phyloP scores from a whole-genome alignment of 306 rosid genomes.

The Dalbergia oliveri region DNA sequence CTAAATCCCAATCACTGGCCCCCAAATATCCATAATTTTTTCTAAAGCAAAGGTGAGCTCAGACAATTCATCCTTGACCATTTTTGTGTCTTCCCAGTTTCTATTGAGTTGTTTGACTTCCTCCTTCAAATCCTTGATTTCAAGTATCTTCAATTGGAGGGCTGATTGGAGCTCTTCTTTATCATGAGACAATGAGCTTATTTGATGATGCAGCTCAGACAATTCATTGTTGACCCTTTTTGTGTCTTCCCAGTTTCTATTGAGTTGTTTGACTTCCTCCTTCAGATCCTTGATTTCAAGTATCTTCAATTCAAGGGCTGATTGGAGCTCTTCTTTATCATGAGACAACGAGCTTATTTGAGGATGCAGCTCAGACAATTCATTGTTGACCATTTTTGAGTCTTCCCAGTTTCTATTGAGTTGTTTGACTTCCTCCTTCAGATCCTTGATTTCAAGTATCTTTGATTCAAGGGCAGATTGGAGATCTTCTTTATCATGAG shows the following conservation, averaged over 20 bases:
- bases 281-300: slow-evolving; percentile 70
- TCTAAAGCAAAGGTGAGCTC: slow-evolving; percentile 62
- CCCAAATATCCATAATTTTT: slow-evolving; percentile 66
- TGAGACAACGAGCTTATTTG: slow-evolving; percentile 59
- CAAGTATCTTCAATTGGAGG: slow-evolving; percentile 59
- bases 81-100: slow-evolving; percentile 64
- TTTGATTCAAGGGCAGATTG: slow-evolving; percentile 61
- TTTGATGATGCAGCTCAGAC: slow-evolving; percentile 58
- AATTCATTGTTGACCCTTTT: slow-evolving; percentile 68
- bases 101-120: slow-evolving; percentile 61
- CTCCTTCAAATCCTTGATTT: slow-evolving; percentile 69
- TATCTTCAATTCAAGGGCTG: slow-evolving; percentile 56
- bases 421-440: slow-evolving; percentile 69
- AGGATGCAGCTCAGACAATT: slow-evolving; percentile 51
- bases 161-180: slow-evolving; percentile 71
- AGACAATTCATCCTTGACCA: slow-evolving; percentile 69
- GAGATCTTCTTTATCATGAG: slow-evolving; percentile 72
- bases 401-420: slow-evolving; percentile 59
- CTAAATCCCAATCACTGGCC: slow-evolving; percentile 61
- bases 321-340: slow-evolving; percentile 74
- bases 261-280: slow-evolving; percentile 65
- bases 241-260: slow-evolving; percentile 59
- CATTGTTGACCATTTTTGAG: slow-evolving; percentile 66
- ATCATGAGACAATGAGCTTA: slow-evolving; percentile 62
- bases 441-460: slow-evolving; percentile 67